Conservation (phyloP, 768 basidiomycete genomes). For the Tremella fuciformis region DNA sequence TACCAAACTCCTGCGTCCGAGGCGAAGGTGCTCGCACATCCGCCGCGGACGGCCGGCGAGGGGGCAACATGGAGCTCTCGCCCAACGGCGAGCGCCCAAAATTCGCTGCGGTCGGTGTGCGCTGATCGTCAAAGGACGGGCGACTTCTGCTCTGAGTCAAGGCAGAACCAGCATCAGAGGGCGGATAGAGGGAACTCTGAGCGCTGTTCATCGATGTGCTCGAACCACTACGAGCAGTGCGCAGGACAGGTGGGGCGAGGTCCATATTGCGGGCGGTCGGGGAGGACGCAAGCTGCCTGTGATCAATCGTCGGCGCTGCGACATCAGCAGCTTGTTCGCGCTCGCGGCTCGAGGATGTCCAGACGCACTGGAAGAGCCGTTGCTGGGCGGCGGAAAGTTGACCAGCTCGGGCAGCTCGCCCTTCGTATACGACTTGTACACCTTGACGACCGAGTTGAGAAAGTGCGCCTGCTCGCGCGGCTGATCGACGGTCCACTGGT, state of each 20-base stretch:
- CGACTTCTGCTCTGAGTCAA: slow-evolving; percentile 10
- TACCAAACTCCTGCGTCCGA: not conserved
- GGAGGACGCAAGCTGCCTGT: slow-evolving; percentile 13
- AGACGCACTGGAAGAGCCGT: slow-evolving; percentile 3
- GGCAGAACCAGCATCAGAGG: slow-evolving; percentile 13
- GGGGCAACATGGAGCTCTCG: slow-evolving; percentile 16
- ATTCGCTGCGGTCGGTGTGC: slow-evolving; percentile 11
- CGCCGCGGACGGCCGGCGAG: not conserved
- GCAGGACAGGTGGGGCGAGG: slow-evolving; percentile 25
- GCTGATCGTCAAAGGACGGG: slow-evolving; percentile 28
- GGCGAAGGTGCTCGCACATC: slow-evolving; percentile 16
- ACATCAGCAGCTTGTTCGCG: not conserved
- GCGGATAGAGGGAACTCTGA: slow-evolving; percentile 23
- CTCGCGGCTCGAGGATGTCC: not conserved
- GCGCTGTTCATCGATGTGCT: slow-evolving; percentile 32
- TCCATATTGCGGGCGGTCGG: slow-evolving; percentile 22
- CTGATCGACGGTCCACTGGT: slow-evolving; percentile 83
- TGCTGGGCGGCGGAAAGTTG: slow-evolving; percentile 27
- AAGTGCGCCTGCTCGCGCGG: slow-evolving; percentile 70
- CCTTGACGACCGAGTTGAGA: slow-evolving; percentile 63
- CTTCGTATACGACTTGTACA: slow-evolving; percentile 50
- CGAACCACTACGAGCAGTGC: slow-evolving; percentile 31
- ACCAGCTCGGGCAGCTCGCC: slow-evolving; percentile 46
- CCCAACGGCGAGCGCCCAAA: slow-evolving; percentile 29
- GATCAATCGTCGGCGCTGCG: slow-evolving; percentile 7